A percentile compares a stretch with the other conserved stretches of the same genome.
Evolutionary conservation across 2,329 filamentous ascomycete genomes (phyloP).

Genomic region (Fusarium humuli): DNA sequence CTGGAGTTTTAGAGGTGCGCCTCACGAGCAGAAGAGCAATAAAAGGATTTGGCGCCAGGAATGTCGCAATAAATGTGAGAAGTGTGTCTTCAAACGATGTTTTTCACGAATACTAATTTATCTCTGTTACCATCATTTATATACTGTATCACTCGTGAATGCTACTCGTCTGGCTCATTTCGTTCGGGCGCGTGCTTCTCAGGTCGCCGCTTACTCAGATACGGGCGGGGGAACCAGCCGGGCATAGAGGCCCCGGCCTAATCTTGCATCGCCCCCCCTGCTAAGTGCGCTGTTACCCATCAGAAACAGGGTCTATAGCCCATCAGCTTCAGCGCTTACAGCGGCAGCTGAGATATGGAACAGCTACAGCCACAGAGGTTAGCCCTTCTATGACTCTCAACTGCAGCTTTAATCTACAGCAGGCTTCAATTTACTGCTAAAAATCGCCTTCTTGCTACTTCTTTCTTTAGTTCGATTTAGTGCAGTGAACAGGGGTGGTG

Average conservation of each 20-base stretch:
- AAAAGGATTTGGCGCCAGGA: background rate
- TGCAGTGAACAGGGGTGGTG: no score
- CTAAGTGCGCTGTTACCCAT: no score
- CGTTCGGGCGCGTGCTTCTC: accelerated
- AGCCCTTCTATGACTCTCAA: background rate
- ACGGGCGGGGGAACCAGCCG: background rate
- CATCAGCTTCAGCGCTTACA: background rate
- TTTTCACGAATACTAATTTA: accelerated
- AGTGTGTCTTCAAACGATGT: accelerated
- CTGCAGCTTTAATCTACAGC: background rate
- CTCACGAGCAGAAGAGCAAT: background rate
- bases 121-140: background rate
- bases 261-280: no score
- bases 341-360: background rate
- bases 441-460: accelerated
- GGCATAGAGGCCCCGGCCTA: no score
- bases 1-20: background rate
- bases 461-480: background rate
- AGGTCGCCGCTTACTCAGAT: background rate
- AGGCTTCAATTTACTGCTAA: background rate
- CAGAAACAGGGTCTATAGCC: background rate
- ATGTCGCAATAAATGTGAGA: background rate
- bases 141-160: background rate
- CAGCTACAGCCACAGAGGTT: background rate
- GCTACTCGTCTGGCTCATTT: background rate